A percentile compares a stretch with the other conserved stretches of the same genome.
Evolutionary conservation across 2,329 filamentous ascomycete species (phyloP).

Genomic region (Chrysosporium queenslandicum): DNA sequence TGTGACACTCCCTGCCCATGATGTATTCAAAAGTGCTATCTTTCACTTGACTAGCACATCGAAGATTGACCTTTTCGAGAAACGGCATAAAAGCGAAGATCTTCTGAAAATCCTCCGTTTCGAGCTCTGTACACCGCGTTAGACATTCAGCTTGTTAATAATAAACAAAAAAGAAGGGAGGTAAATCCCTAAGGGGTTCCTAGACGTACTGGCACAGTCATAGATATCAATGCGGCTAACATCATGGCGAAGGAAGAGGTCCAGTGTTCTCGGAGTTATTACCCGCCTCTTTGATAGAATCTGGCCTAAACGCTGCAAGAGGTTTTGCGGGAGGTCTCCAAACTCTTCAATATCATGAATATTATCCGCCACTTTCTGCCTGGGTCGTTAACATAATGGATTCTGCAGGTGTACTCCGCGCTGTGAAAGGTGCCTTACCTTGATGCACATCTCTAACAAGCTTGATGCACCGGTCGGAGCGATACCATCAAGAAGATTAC

Average conservation of each 20-base stretch:
- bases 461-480: slow-evolving; percentile 35
- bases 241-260: slow-evolving; percentile 44
- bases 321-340: slow-evolving; percentile 49
- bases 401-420: not conserved
- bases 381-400: not conserved
- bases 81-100: slow-evolving; percentile 67
- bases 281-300: slow-evolving; percentile 55
- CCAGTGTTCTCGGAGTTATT: slow-evolving; percentile 40
- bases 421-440: slow-evolving; percentile 27
- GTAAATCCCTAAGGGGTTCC: not conserved
- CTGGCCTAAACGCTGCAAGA: slow-evolving; percentile 51
- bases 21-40: slow-evolving; percentile 74
- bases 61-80: slow-evolving; percentile 61
- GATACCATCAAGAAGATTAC: slow-evolving; percentile 69
- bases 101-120: slow-evolving; percentile 63
- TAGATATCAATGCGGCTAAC: slow-evolving; percentile 49
- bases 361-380: slow-evolving; percentile 50
- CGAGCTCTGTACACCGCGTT: slow-evolving; percentile 47
- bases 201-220: slow-evolving; percentile 48
- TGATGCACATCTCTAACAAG: slow-evolving; percentile 49
- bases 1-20: slow-evolving; percentile 55
- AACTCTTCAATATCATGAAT: slow-evolving; percentile 56
- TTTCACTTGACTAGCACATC: slow-evolving; percentile 86
- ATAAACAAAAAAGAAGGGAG: not conserved
- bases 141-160: slow-evolving; percentile 9